Base-by-base conservation (phyloP, 345 rosid species). In the Viola odorata region DNA sequence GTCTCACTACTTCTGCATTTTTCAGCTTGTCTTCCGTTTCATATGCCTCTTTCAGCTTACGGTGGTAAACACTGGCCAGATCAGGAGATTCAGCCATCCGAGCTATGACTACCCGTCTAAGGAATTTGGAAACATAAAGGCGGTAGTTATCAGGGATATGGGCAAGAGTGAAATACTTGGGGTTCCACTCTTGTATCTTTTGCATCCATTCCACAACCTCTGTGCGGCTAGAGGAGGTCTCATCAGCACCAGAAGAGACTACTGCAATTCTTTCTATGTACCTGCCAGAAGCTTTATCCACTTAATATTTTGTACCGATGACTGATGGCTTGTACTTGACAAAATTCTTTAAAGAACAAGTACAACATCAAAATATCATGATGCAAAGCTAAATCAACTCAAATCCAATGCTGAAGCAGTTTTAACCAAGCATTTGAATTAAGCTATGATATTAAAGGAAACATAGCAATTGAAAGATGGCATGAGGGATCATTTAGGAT, bases 1-100 rank as follows among this genome's bases (percentile, higher is more conserved):
- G 76, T 39, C 68, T 69, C 6, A 73, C 7, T 41, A 82, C 81
- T 17, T 70, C 82, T 4, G 77, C 75, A 58, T 77, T 72, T 72
- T 76, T 84, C 65, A 89, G 60, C 75, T 82, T 85, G 73, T 87
- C 96, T 48, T 89, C 96, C 0, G 80, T 89, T 32, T 69, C 84
- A 0, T 87, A 73, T 38, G 87, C 88, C 23, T 85, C 96, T 70
- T 75, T 87, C 57, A 85, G 88, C 80, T 85, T 85, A 8, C 57
- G 5, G 72, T 92, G 96, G 84, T 92, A 92, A 6, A 94, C 84
- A 57, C 83, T 85, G 5, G 96, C 96, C 12, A 89, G 85, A 62
- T 85, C 86, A 3, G 96, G 94, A 13, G 86, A 87, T 60, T 89
- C 74, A 0, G 66, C 66, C 66, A 68, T 61, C 23, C 71, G 65